phyloP scores from a whole-genome alignment of 177 flowering plant species.

The Vitis hybrid region DNA sequence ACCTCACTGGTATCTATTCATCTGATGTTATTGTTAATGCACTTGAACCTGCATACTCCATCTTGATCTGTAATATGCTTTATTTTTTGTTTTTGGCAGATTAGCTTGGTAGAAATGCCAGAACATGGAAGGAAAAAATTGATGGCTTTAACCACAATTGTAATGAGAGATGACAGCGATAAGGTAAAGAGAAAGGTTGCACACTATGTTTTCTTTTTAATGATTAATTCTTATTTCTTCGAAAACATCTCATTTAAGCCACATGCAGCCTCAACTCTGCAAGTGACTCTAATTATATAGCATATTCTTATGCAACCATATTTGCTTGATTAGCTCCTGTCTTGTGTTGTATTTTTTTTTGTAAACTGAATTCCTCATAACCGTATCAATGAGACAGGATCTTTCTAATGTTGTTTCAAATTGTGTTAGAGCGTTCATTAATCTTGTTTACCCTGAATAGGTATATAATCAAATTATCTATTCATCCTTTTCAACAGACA shows the following conservation, averaged over 20 bases:
- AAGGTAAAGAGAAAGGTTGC: conserved; percentile 47
- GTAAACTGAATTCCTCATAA: not conserved
- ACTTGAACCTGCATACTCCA: not conserved
- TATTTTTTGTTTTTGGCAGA: conserved; percentile 44
- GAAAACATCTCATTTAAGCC: not conserved
- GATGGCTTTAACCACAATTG: conserved; percentile 60
- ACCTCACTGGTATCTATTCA: not conserved
- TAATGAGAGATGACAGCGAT: conserved; percentile 86
- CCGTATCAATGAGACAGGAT: not conserved
- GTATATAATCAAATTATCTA: too few species aligned
- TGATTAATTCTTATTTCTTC: not conserved
- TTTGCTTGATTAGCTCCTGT: not conserved
- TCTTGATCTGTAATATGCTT: not conserved
- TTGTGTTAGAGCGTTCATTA: not conserved
- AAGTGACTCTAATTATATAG: not conserved
- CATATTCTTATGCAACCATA: not conserved
- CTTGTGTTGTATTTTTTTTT: not conserved
- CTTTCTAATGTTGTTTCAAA: not conserved
- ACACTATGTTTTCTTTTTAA: not conserved
- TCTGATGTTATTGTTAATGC: not conserved
- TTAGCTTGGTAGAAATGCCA: conserved; percentile 84
- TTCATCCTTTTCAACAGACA: not conserved
- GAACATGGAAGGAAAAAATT: conserved; percentile 62
- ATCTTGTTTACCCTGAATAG: not conserved
- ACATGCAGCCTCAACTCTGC: not conserved